phyloP scores from a whole-genome alignment of 345 rosid genomes.

The Ceriops tagal region DNA sequence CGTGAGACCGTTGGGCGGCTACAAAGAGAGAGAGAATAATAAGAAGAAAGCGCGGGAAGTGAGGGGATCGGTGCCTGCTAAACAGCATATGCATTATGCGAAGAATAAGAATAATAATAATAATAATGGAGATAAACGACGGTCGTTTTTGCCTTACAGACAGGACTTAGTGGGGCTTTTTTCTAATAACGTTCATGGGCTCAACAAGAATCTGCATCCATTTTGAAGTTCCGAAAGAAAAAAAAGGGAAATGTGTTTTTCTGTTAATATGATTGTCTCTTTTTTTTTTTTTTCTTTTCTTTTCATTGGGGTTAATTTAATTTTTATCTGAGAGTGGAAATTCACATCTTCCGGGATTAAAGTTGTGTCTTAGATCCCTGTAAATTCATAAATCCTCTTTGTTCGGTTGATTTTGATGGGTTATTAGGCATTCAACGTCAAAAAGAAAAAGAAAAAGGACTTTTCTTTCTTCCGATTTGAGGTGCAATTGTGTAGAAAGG shows the following conservation, averaged over 20 bases:
- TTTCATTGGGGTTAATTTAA: background rate
- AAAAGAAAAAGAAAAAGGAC: too few species aligned
- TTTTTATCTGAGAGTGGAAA: too few species aligned
- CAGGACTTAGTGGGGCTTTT: conserved; percentile 52
- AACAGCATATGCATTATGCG: conserved; percentile 2
- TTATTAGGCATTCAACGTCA: too few species aligned
- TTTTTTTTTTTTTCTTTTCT: background rate
- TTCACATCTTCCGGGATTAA: too few species aligned
- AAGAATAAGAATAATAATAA: conserved; percentile 20
- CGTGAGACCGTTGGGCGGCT: too few species aligned
- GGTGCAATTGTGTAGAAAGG: too few species aligned
- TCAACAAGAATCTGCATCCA: conserved; percentile 50
- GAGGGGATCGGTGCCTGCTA: conserved; percentile 1
- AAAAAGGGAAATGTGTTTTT: conserved; percentile 9
- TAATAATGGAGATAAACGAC: conserved; percentile 36
- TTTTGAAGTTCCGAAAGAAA: conserved; percentile 32
- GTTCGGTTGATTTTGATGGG: too few species aligned
- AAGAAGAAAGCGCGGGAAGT: background rate
- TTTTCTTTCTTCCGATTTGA: too few species aligned
- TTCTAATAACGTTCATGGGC: conserved; percentile 39
- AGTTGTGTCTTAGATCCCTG: too few species aligned
- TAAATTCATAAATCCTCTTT: too few species aligned
- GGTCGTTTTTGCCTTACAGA: conserved; percentile 42
- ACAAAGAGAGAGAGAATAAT: background rate
- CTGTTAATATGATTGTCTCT: background rate